phyloP scores from a whole-genome alignment of 2,329 filamentous ascomycete species.

The Colletotrichum paranaense region DNA sequence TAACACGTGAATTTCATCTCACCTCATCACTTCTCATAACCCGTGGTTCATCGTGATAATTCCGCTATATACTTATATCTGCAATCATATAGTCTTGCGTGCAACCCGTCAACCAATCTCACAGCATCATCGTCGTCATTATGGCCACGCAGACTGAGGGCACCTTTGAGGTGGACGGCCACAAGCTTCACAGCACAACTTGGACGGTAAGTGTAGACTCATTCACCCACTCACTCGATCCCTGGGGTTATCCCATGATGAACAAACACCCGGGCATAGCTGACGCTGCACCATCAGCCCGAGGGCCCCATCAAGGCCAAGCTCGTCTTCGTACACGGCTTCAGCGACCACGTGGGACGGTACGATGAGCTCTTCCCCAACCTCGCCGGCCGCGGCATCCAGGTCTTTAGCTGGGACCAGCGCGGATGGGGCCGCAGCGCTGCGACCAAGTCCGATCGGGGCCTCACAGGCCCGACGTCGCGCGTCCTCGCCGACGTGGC shows the following conservation, averaged over 20 bases:
- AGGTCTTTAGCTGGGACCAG: slow-evolving; percentile 84
- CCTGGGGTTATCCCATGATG: background rate
- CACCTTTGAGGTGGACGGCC: slow-evolving; percentile 57
- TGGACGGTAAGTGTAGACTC: slow-evolving; percentile 61
- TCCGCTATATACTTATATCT: background rate
- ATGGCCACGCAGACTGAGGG: slow-evolving; percentile 61
- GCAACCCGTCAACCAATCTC: background rate
- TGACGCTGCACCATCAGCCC: slow-evolving; percentile 54
- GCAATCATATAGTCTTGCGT: background rate
- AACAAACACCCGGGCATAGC: background rate
- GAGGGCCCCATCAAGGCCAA: slow-evolving; percentile 72
- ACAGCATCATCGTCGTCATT: background rate
- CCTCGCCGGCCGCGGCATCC: slow-evolving; percentile 78
- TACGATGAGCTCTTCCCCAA: slow-evolving; percentile 80
- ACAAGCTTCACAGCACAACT: slow-evolving; percentile 66
- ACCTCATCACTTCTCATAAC: background rate
- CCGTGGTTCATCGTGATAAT: background rate
- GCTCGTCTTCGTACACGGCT: slow-evolving; percentile 88
- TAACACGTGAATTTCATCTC: slow-evolving; percentile 10
- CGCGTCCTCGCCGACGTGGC: slow-evolving; percentile 83
- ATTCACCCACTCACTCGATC: slow-evolving; percentile 1
- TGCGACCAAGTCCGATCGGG: slow-evolving; percentile 68
- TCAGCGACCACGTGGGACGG: slow-evolving; percentile 84
- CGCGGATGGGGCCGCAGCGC: slow-evolving; percentile 88
- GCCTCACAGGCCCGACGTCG: slow-evolving; percentile 78